Evolutionary conservation across 768 basidiomycete species (phyloP), one percentile per base, ranked within the genome.

Genomic region (Kwoniella shandongensis): DNA sequence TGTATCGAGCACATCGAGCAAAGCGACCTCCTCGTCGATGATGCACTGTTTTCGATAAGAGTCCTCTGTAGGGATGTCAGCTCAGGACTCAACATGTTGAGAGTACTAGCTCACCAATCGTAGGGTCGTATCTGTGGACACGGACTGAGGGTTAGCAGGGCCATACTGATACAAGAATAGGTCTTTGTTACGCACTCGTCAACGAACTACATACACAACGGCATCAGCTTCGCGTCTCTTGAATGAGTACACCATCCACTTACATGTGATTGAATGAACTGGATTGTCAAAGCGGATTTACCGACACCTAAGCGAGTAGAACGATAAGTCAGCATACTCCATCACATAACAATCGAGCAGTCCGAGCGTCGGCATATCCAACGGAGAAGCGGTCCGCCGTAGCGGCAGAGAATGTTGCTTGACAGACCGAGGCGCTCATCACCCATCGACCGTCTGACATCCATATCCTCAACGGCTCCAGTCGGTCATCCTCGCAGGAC

Each of bases 21-120:
- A 82, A 18, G 92, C 92, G n/a, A 96, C 90, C 78, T 97, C 91
- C n/a, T 94, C 93, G 78, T 98, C 93, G 64, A 98, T 91, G 30
- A 94, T 87, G 62, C 91, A 93, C 74, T 96, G 92, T 76, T 96
- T 98, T 64, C 94, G 83, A 80, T 97, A 98, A 42, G 92, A 96
- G 75, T 98, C 92, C 91, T 77, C 73, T 72, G 52, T 25, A 32
- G 6, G 18, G 38, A 22, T 22, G 30, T 36, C n/a, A 50, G 45
- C 47, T 35, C 6, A 18, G 11, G 11, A 48, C 29, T 17, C 25
- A 6, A 13, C 7, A 32, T 6, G 35, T 36, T 23, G 36, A n/a
- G 17, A 29, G 8, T n/a, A n/a, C n/a, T n/a, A 45, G 57, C 73
- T 55, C 38, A 75, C 94, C 94, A 69, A 97, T 97, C 26, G 93